Conservation (phyloP, 805 yeast species). For the Lipomyces sp. region DNA sequence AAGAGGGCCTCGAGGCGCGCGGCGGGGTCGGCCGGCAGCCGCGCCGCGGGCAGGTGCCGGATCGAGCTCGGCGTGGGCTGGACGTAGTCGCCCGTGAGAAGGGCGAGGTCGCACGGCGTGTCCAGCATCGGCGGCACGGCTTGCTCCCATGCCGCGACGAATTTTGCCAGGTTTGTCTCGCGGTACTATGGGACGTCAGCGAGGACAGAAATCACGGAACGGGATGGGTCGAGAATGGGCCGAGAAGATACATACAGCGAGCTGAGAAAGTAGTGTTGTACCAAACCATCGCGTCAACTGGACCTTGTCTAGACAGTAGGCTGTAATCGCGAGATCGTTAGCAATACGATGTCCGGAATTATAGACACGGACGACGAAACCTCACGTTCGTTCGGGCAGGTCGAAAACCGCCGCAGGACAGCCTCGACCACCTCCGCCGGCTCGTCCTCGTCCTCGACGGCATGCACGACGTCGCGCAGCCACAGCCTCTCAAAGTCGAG, state of each 20-base stretch:
- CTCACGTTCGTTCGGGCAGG: too few relatives aligned
- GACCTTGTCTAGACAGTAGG: constrained; percentile 45
- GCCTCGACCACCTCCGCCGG: constrained; percentile 49
- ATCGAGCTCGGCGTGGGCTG: constrained; percentile 48
- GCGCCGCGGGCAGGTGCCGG: constrained; percentile 48
- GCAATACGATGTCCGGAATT: too few relatives aligned
- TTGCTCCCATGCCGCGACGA: constrained; percentile 35
- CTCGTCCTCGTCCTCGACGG: constrained; percentile 37
- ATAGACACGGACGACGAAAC: too few relatives aligned
- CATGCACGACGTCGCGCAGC: constrained; percentile 13
- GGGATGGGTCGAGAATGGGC: too few relatives aligned
- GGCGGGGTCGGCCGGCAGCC: constrained; percentile 49
- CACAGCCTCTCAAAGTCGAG: constrained; percentile 30
- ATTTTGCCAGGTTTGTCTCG: constrained; percentile 15
- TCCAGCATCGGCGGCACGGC: constrained; percentile 45
- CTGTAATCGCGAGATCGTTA: too few relatives aligned
- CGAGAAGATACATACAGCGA: constrained; percentile 39
- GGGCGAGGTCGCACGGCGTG: constrained; percentile 57
- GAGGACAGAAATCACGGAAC: constrained; percentile 33
- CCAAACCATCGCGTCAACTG: constrained; percentile 64
- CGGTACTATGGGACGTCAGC: background rate
- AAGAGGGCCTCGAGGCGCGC: constrained; percentile 54
- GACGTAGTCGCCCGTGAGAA: constrained; percentile 55
- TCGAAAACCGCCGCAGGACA: constrained; percentile 49
- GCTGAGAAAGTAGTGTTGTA: constrained; percentile 45